phyloP scores from a whole-genome alignment of 108 stramenopile species.

The Skeletonema menzelii region DNA sequence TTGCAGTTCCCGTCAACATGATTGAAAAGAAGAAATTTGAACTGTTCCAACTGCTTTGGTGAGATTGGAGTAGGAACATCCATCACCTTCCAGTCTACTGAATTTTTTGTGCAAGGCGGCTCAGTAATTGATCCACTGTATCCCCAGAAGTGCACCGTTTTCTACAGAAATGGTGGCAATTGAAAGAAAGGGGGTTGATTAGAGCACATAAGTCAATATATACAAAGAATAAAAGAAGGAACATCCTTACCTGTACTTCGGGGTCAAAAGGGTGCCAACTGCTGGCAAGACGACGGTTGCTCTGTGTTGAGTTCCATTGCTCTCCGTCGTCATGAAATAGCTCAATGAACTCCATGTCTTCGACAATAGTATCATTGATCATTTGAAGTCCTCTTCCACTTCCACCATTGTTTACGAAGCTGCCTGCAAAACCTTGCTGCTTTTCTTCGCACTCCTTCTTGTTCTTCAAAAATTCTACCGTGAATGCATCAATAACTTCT shows the following conservation, averaged over 20 bases:
- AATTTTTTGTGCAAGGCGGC: conserved; percentile 72
- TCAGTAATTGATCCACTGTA: conserved; percentile 88
- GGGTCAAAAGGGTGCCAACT: conserved; percentile 48
- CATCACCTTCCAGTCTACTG: conserved; percentile 80
- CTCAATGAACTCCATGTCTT: neutral
- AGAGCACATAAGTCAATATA: no score
- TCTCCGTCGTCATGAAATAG: neutral
- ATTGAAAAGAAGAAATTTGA: conserved; percentile 71
- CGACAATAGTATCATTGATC: neutral
- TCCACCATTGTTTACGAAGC: conserved; percentile 3
- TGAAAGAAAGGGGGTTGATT: no score
- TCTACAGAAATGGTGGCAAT: no score
- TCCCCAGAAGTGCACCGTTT: conserved; percentile 53
- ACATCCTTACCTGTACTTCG: no score
- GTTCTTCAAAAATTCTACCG: conserved; percentile 16
- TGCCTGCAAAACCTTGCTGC: conserved; percentile 1
- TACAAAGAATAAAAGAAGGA: no score
- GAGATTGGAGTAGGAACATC: conserved; percentile 74
- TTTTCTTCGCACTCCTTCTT: conserved; percentile 27
- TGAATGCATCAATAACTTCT: conserved; percentile 38
- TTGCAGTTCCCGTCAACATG: conserved; percentile 66
- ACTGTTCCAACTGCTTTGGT: conserved; percentile 61
- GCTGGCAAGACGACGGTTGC: conserved; percentile 20
- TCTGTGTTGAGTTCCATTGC: conserved; percentile 5
- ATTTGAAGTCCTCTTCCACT: neutral